Percentiles rank a stretch among this genome's conserved stretches.
These are phyloP conservation scores for Iberis amara DNA, from an alignment of 441 rosid species.

Conservation along the genomic window DNA sequence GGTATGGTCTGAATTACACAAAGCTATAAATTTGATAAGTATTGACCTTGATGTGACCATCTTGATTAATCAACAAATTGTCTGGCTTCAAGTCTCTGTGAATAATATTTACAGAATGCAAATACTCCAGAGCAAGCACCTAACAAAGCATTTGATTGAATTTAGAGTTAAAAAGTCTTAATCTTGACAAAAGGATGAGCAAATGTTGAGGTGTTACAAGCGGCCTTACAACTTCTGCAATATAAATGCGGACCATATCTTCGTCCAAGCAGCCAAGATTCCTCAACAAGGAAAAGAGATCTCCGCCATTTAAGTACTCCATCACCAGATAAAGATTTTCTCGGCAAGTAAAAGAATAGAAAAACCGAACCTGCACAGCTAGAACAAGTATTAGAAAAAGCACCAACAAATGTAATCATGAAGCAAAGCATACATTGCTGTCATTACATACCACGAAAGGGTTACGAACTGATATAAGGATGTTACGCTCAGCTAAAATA, in stretches of 20 bases:
- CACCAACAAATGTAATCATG: constrained; percentile 19
- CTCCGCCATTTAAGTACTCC: constrained; percentile 99
- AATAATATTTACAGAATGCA: constrained; percentile 87
- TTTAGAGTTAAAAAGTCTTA: constrained; percentile 28
- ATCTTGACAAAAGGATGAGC: too few species aligned
- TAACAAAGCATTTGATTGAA: constrained; percentile 40
- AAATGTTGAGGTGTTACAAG: constrained; percentile 14
- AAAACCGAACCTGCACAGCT: constrained; percentile 82
- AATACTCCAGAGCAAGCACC: constrained; percentile 98
- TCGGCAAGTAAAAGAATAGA: constrained; percentile 97
- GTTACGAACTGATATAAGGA: constrained; percentile 84
- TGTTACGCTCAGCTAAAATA: constrained; percentile 88
- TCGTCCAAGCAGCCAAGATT: constrained; percentile 92
- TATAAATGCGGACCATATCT: constrained; percentile 83
- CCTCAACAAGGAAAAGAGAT: constrained; percentile 83
- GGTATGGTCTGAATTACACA: neutral
- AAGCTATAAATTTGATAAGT: neutral
- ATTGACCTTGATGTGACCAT: constrained; percentile 95
- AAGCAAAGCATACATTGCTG: neutral
- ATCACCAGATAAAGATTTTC: constrained; percentile 95
- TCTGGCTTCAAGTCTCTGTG: constrained; percentile 99
- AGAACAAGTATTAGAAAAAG: constrained; percentile 37
- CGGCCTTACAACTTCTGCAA: constrained; percentile 93
- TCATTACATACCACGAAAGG: constrained; percentile 85
- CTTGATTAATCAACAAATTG: constrained; percentile 93